Conservation (phyloP, 129 eudicot species). For the Flaveria sonorensis region DNA sequence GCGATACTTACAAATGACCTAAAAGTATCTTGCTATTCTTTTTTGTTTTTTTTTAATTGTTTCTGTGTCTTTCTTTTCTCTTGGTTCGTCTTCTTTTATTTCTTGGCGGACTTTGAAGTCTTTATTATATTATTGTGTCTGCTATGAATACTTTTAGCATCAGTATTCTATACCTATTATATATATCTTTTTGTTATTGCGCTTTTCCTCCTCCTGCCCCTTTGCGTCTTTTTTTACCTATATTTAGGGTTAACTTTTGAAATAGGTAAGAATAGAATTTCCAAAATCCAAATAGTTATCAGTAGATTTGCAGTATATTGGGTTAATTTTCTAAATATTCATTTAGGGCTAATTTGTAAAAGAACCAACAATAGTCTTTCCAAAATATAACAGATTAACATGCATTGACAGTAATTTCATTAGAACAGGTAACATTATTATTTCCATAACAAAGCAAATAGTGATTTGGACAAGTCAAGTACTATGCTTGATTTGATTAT, state of each 20-base stretch:
- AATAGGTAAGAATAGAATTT: no score
- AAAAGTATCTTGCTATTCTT: not conserved
- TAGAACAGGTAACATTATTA: not conserved
- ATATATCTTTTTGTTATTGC: not conserved
- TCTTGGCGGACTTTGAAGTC: not conserved
- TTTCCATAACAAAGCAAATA: not conserved
- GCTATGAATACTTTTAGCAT: not conserved
- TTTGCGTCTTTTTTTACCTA: not conserved
- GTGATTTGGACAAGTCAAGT: not conserved
- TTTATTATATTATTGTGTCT: not conserved
- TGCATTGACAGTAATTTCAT: not conserved
- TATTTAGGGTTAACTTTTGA: no score
- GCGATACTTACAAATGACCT: not conserved
- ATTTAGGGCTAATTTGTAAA: not conserved
- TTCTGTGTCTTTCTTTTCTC: not conserved
- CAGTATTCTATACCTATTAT: not conserved
- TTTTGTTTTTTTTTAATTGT: not conserved
- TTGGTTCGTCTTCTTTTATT: not conserved
- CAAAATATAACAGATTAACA: no score
- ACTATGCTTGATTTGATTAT: slow-evolving; percentile 5
- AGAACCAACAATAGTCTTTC: not conserved
- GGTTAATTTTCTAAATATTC: not conserved
- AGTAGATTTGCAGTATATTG: not conserved
- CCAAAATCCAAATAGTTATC: not conserved
- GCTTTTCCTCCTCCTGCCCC: not conserved